Evolutionary conservation across 140 eudicot species (phyloP), one percentile per base, ranked within the genome.

Genomic region (Stevia rebaudiana): DNA sequence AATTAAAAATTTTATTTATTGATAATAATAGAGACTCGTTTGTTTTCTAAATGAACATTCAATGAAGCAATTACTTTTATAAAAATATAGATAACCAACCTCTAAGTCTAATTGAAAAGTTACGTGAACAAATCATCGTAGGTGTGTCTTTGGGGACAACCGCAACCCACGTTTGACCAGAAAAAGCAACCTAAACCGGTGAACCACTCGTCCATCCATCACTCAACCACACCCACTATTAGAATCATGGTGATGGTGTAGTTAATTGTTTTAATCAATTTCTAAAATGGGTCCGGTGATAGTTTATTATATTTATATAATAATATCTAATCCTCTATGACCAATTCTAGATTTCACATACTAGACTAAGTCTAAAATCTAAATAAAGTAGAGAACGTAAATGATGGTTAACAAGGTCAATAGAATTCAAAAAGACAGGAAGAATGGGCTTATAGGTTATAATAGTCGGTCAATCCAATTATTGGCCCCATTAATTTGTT

Each of bases 161-260:
- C 16, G 70, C 43, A 51, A 52, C 47, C 50, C 48, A 71, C 40
- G 56, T 62, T 50, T 62, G 76, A 62, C 76, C 46, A 33, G 6
- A 53, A 54, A 72, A 53, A 2, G 0, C 65, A 73, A 54, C 72
- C 24, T 54, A 63, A 63, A 53, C 72, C 41, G 31, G 24, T 37
- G 55, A 61, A 40, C 19, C 69, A 71, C 47, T 9, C 58, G 17
- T 15, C 36, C 64, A 28, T 8, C 21, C 11, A 25, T 44, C 23
- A 54, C 40, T 23, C 52, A 40, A 42, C 56, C n/a, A 17, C 36
- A 61, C 69, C 70, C 70, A 63, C 33, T 61, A 37, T 8, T 31
- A 57, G 8, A 19, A 17, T 69, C 28, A 31, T 4, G 74, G 44
- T 56, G 10, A 44, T 46, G 46, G 58, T 16, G 36, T 36, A 53